Base-by-base conservation (phyloP, 305 asterid species). In the Withania somnifera region DNA sequence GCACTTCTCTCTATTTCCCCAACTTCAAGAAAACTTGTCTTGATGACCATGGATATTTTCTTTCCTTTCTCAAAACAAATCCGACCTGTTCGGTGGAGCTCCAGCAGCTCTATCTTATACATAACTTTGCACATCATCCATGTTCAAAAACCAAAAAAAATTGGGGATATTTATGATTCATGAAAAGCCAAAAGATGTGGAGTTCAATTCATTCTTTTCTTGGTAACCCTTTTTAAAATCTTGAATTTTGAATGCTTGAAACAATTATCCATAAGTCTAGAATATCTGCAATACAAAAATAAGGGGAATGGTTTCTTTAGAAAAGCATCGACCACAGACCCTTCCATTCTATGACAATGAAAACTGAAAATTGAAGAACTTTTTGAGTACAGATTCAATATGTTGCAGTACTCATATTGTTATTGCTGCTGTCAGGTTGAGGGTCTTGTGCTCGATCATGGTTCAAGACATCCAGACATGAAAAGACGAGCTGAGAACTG, bases 391-490 rank as follows among this genome's bases (percentile, higher is more conserved):
- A 50, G 38, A 50, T 50, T 51, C 3, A 30, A 22, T 34, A 11
- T 63, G n/a, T 2, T 60, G 82, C 38, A 11, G 84, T 26, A 4
- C 83, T 73, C 32, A 61, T 80, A 26, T 10, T 84, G n/a, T 26
- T 24, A 34, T 51, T 83, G 64, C 34, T 86, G 67, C 73, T 80
- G 51, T 53, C 88, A 97, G 99, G 91, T 97, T 83, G 99, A 95
- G 87, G 99, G 99, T 83, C 95, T 97, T 87, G 99, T 97, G 84
- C 99, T 97, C 71, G 99, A 97, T 84, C 99, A 97, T 85, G 99
- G 99, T 87, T 95, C 99, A 54, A 92, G 99, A 84, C 99, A 97
- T 85, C 98, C 99, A 79, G 99, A 97, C 89, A 97, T 97, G 99
- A 97, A 97, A 84, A 92, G 98, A 22, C 92, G 97, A 84, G 98